Evolutionary conservation across 306 rosid genomes (phyloP), one percentile per base, ranked within the genome.

Genomic region (Carpinus viminea): DNA sequence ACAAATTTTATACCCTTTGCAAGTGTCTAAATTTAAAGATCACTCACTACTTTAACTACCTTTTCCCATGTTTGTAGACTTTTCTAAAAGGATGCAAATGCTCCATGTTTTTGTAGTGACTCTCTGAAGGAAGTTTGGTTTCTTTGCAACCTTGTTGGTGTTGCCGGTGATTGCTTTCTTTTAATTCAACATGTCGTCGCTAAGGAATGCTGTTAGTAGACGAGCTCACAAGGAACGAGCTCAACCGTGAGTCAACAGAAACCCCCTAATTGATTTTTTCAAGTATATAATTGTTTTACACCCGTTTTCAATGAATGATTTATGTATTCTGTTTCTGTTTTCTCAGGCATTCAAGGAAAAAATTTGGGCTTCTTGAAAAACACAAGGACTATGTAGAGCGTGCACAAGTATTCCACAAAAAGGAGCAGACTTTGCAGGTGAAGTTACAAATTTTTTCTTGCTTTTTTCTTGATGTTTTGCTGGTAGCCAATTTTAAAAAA

Each of bases 371-470:
- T 56, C 96, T 90, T 36, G 98, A 94, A 77, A 94, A 90, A 70
- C 98, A 94, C 81, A 92, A 94, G 81, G 97, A 94, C 83, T 92
- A 94, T 86, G 90, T 92, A 0, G 79, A 85, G 79, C 96, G 96
- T 52, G 98, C 97, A 24, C 82, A 91, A 47, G 89, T 82, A 12
- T 94, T 61, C 75, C 97, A 92, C 83, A 78, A 82, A 59, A 92
- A 92, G 80, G 89, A 94, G 83, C 90, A 89, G 13, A 66, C 89
- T 75, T 48, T 94, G 52, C 88, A 68, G 92, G 98, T 94, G 74
- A 18, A 36, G 15, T 47, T 7, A 69, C 21, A 36, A 0, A 4
- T 18, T 66, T 50, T 20, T 21, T 47, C 38, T 20, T 12, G 1
- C 62, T 72, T 15, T 34, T 34, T 26, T 79, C 57, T 76, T 65